Percentiles rank a stretch among this genome's conserved stretches.
Evolutionary conservation across 208 protist species (phyloP).

Genomic region (Leishmania arabica): DNA sequence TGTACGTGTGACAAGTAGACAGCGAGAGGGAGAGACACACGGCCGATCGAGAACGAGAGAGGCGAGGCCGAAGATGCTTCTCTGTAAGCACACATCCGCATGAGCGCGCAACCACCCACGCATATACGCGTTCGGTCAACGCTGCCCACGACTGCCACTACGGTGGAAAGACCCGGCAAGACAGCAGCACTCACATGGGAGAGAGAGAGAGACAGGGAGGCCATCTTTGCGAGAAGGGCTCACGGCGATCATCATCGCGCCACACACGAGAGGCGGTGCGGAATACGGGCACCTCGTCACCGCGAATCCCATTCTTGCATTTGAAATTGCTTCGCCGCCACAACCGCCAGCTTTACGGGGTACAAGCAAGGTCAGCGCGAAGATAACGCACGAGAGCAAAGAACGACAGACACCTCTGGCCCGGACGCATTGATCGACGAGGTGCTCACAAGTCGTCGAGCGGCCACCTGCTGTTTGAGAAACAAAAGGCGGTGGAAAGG

Average conservation of each 20-base stretch:
- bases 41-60: neutral
- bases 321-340: neutral
- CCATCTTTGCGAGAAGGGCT: neutral
- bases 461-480: neutral
- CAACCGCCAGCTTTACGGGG: neutral
- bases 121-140: neutral
- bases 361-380: too few species aligned
- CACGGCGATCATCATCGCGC: neutral
- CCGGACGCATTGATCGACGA: neutral
- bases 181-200: neutral
- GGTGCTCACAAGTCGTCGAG: neutral
- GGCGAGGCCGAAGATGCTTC: neutral
- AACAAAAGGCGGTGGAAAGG: neutral
- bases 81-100: neutral
- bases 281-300: neutral
- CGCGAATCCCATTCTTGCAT: neutral
- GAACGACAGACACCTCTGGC: neutral
- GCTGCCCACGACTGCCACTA: neutral
- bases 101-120: neutral
- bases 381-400: too few species aligned
- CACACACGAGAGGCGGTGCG: neutral
- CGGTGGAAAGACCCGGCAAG: neutral
- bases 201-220: neutral
- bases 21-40: neutral
- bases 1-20: neutral